A percentile compares a stretch with the other conserved stretches of the same genome.
phyloP scores from a whole-genome alignment of 352 stramenopile species.

The Phytophthora pluvialis region DNA sequence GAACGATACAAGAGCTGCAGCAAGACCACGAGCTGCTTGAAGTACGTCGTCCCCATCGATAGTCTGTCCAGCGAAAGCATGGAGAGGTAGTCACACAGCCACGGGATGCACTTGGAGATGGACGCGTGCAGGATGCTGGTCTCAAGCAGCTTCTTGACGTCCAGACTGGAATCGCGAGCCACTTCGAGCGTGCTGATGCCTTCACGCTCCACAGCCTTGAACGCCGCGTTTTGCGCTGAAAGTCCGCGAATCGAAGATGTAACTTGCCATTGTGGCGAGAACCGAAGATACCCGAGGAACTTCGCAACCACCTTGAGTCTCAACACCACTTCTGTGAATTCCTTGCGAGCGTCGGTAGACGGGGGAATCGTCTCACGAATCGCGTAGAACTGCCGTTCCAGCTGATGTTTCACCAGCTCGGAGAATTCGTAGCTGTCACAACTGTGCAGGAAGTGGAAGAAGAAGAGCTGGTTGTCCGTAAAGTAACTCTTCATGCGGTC shows the following conservation, averaged over 20 bases:
- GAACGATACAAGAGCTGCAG: constrained; percentile 58
- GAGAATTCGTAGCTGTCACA: constrained; percentile 76
- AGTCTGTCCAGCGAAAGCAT: constrained; percentile 67
- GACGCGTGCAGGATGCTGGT: constrained; percentile 45
- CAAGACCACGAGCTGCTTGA: constrained; percentile 53
- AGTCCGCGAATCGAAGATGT: constrained; percentile 39
- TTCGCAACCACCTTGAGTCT: constrained; percentile 70
- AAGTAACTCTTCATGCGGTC: constrained; percentile 51
- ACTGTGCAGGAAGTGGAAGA: constrained; percentile 70
- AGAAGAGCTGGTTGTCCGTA: constrained; percentile 78
- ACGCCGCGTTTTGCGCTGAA: constrained; percentile 52
- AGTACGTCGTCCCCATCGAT: constrained; percentile 54
- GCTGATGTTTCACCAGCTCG: constrained; percentile 59
- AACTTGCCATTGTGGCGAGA: constrained; percentile 66
- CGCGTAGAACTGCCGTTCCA: constrained; percentile 54
- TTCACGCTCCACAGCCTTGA: constrained; percentile 57
- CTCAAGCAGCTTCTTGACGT: constrained; percentile 54
- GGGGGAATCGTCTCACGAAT: constrained; percentile 25
- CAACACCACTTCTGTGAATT: constrained; percentile 66
- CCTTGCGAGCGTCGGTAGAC: constrained; percentile 51
- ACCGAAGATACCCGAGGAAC: constrained; percentile 72
- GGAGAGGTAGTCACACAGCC: constrained; percentile 66
- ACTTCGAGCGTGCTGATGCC: constrained; percentile 57
- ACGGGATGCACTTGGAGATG: constrained; percentile 68
- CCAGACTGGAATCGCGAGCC: constrained; percentile 37